Base-by-base conservation (phyloP, 352 stramenopile species). In the Phytophthora lateralis region DNA sequence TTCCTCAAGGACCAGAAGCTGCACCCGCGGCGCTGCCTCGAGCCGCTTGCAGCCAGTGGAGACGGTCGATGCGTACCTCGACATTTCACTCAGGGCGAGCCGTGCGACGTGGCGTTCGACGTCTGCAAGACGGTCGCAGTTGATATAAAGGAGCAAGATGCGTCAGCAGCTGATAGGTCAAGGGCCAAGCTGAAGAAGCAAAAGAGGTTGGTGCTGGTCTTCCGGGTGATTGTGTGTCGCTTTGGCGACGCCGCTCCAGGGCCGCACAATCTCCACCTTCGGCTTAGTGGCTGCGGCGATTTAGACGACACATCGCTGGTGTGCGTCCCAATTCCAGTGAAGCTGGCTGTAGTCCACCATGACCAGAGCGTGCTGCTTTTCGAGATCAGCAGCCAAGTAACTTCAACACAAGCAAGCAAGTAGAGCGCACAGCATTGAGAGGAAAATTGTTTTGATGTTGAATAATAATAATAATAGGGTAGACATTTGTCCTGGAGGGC, bases 1-100 rank as follows among this genome's bases (percentile, higher is more conserved):
- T 88, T 79, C 35, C 68, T 93, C 20, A 90, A 90, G 48, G 69
- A 78, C 38, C 68, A 82, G 52, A 77, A 91, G 63, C 79, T 93
- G 37, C 75, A 90, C 18, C 82, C 84, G 2, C 75, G 79, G 3
- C 78, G 84, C 7, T 75, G 78, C 41, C 32, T 74, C 11, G 41
- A 71, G 34, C 37, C 55, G 20, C n/a, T 53, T 18, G 35, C 26
- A 46, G 21, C 27, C 42, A 50, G 6, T n/a, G 35, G 51, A n/a
- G 47, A 64, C 37, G 34, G 53, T 0, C 71, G 63, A 7, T 46
- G 53, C 5, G 46, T 63, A 17, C 69, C 73, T 30, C 52, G 51
- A 39, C 66, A 82, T 46, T 65, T 65, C 6, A 20, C 17, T 3
- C 26, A 53, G n/a, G 49, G 49, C 14, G 32, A 38, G 2, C 6